Conservation (phyloP, 306 rosid species). For the Vicia sativa region DNA sequence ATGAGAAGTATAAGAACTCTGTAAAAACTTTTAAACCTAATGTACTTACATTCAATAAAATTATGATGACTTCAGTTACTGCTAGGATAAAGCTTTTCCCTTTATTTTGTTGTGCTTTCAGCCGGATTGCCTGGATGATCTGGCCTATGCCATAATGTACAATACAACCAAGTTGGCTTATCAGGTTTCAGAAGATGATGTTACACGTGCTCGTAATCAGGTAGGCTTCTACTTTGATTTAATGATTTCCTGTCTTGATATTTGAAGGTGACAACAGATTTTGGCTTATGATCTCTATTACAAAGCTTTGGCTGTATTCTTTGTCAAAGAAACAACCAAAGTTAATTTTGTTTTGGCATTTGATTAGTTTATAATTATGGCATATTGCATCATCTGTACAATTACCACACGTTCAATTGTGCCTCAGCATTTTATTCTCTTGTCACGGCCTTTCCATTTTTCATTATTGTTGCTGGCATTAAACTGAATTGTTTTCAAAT, state of each 20-base stretch:
- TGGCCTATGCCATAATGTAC: constrained; percentile 78
- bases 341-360: constrained; percentile 2
- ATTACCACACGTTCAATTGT: neutral
- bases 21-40: neutral
- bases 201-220: constrained; percentile 87
- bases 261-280: too few species aligned
- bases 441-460: constrained; percentile 5
- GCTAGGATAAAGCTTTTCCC: neutral
- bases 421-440: neutral
- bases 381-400: constrained; percentile 1
- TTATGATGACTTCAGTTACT: neutral
- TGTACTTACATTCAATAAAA: neutral
- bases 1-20: neutral
- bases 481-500: neutral
- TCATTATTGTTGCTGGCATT: neutral
- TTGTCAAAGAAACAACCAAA: neutral
- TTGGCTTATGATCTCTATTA: too few species aligned
- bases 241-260: neutral
- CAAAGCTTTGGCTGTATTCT: too few species aligned
- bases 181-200: constrained; percentile 80
- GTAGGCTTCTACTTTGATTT: constrained; percentile 41
- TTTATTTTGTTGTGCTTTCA: constrained; percentile 38
- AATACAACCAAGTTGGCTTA: constrained; percentile 81
- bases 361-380: constrained; percentile 5
- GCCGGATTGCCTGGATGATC: constrained; percentile 72